Percentiles rank a stretch among this genome's conserved stretches.
Evolutionary conservation across 2,329 filamentous ascomycete species (phyloP).

Genomic region (Hymenoscyphus occultus): DNA sequence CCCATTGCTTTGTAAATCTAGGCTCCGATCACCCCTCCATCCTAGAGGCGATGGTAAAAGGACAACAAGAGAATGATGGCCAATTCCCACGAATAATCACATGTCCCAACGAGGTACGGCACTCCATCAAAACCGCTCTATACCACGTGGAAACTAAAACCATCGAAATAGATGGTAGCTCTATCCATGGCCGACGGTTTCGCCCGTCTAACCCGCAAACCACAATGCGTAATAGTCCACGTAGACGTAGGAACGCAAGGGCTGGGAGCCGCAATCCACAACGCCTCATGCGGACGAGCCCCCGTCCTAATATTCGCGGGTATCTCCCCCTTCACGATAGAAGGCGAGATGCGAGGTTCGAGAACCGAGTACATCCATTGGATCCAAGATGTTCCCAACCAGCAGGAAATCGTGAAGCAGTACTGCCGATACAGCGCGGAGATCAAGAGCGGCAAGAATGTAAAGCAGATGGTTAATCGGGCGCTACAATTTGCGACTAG

Average conservation of each 20-base stretch:
- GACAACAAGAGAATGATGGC: conserved; percentile 61
- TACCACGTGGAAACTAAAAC: conserved; percentile 12
- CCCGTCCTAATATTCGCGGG: conserved; percentile 72
- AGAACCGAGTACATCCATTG: conserved; percentile 76
- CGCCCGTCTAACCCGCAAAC: conserved; percentile 61
- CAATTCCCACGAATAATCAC: conserved; percentile 66
- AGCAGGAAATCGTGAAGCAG: conserved; percentile 69
- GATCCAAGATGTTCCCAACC: conserved; percentile 75
- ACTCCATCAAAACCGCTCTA: neutral
- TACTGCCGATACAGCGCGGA: conserved; percentile 71
- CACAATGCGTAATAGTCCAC: conserved; percentile 64
- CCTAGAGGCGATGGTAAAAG: conserved; percentile 70
- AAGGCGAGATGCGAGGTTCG: conserved; percentile 67
- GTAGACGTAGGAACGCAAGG: conserved; percentile 78
- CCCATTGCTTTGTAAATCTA: conserved; percentile 57
- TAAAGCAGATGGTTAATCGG: conserved; percentile 73
- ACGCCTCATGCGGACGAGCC: conserved; percentile 66
- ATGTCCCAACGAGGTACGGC: conserved; percentile 63
- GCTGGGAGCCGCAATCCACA: conserved; percentile 64
- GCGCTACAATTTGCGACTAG: conserved; percentile 69
- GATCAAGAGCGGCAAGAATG: conserved; percentile 68
- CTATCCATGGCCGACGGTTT: conserved; percentile 76
- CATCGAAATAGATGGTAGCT: conserved; percentile 59
- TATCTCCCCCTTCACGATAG: conserved; percentile 68
- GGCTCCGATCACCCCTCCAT: conserved; percentile 64